Percentiles rank a stretch among this genome's conserved stretches.
phyloP scores from a whole-genome alignment of 345 rosid species.

The Camelina sativa region DNA sequence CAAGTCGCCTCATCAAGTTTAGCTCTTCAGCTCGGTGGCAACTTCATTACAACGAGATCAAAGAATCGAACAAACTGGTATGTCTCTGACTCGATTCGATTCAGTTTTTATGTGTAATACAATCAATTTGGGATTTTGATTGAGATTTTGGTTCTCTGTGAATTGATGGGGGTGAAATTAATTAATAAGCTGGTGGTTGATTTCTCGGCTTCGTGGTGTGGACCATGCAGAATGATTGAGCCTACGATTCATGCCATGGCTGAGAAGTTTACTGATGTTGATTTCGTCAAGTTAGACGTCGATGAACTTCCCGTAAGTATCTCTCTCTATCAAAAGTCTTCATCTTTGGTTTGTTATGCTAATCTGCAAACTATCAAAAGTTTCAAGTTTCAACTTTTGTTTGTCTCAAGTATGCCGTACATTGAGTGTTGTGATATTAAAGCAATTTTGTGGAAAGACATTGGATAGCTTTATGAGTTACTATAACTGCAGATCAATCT shows the following conservation, averaged over 20 bases:
- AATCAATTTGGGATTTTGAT: not conserved
- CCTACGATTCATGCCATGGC: conserved; percentile 61
- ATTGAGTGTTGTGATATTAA: not conserved
- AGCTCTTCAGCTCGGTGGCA: conserved; percentile 77
- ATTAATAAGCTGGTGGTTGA: conserved; percentile 65
- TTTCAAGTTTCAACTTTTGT: no score
- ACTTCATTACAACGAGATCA: conserved; percentile 69
- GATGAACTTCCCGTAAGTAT: conserved; percentile 74
- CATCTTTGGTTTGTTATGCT: no score
- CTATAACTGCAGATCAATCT: not conserved
- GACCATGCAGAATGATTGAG: conserved; percentile 78
- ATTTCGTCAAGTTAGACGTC: conserved; percentile 83
- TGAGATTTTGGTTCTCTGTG: not conserved
- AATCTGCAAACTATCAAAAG: no score
- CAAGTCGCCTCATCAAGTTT: conserved; percentile 51
- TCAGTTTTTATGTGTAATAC: no score
- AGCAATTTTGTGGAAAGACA: not conserved
- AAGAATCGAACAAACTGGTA: conserved; percentile 66
- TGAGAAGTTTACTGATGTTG: conserved; percentile 54
- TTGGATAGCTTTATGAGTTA: not conserved
- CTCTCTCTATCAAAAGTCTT: not conserved
- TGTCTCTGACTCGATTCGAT: not conserved
- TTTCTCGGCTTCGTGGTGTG: conserved; percentile 89
- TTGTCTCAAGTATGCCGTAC: not conserved
- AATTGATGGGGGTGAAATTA: no score